phyloP scores from a whole-genome alignment of 768 basidiomycete genomes.

The Agrocybe chaxingu region DNA sequence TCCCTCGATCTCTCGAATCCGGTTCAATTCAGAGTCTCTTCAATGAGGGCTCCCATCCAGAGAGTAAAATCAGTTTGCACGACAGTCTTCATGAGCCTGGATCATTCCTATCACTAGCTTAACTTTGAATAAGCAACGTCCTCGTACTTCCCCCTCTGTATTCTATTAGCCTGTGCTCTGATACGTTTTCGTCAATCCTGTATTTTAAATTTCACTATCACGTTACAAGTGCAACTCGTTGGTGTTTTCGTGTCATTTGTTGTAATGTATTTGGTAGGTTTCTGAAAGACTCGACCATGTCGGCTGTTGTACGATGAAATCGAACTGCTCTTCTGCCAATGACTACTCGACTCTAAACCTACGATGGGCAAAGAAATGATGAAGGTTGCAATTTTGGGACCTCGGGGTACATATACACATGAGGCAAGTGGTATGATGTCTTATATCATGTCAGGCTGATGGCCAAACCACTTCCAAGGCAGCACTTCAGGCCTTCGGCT shows the following conservation, averaged over 20 bases:
- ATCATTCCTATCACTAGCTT: slow-evolving; percentile 31
- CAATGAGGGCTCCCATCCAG: slow-evolving; percentile 23
- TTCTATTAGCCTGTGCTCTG: too few relatives aligned
- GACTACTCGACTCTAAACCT: not conserved
- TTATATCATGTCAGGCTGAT: not conserved
- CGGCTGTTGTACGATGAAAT: too few relatives aligned
- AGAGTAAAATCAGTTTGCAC: slow-evolving; percentile 25
- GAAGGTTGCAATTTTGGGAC: slow-evolving; percentile 58
- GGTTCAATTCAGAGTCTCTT: slow-evolving; percentile 28
- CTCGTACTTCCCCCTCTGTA: too few relatives aligned
- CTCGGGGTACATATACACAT: slow-evolving; percentile 70
- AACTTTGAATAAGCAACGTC: not conserved
- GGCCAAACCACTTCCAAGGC: slow-evolving; percentile 25
- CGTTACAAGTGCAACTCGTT: too few relatives aligned
- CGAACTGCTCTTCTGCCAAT: not conserved
- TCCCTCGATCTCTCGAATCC: slow-evolving; percentile 31
- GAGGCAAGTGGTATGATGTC: slow-evolving; percentile 27
- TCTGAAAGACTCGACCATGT: too few relatives aligned
- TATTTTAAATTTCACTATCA: too few relatives aligned
- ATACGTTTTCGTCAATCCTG: too few relatives aligned
- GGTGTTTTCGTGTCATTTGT: too few relatives aligned
- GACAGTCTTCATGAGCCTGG: slow-evolving; percentile 33
- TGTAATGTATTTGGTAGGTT: too few relatives aligned
- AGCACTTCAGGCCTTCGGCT: slow-evolving; percentile 35
- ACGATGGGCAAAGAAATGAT: slow-evolving; percentile 13